These are phyloP conservation scores for Craterostigma plantagineum DNA, from an alignment of 257 asterid species.

Conservation along the genomic window DNA sequence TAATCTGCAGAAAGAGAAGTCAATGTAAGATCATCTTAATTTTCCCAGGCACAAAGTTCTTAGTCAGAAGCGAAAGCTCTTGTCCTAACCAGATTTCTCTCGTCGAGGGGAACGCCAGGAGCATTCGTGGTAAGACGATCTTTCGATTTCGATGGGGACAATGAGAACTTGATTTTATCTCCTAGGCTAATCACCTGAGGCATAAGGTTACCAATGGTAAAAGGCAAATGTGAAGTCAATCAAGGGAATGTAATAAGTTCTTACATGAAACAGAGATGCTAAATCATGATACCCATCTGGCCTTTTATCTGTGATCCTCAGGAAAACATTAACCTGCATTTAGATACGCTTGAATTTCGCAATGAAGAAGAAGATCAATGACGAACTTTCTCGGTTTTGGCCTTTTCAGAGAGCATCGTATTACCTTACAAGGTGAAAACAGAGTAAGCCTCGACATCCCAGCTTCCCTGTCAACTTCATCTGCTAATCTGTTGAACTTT, in stretches of 20 bases:
- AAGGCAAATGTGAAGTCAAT: no score
- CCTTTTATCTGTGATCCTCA: slow-evolving; percentile 53
- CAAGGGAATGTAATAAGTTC: slow-evolving; percentile 3
- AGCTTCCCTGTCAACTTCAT: slow-evolving; percentile 66
- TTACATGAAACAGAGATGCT: slow-evolving; percentile 70
- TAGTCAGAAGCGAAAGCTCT: slow-evolving; percentile 5
- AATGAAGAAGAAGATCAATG: no score
- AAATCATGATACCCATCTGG: slow-evolving; percentile 55
- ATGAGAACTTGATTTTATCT: slow-evolving; percentile 71
- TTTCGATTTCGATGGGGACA: slow-evolving; percentile 63
- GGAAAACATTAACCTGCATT: slow-evolving; percentile 44
- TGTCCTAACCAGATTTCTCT: slow-evolving; percentile 46
- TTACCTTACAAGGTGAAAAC: slow-evolving; percentile 91
- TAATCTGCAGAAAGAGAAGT: slow-evolving; percentile 44
- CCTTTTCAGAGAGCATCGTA: slow-evolving; percentile 6
- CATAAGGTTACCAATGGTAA: background rate
- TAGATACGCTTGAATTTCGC: no score
- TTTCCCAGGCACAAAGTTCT: background rate
- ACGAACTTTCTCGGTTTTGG: no score
- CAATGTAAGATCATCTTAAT: background rate
- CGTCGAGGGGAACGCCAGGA: slow-evolving; percentile 75
- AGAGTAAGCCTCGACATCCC: slow-evolving; percentile 68
- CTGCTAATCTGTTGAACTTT: slow-evolving; percentile 44
- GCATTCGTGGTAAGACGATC: slow-evolving; percentile 71
- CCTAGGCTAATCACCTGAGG: slow-evolving; percentile 84